Evolutionary conservation across 441 rosid genomes (phyloP), one percentile per base, ranked within the genome.

Genomic region (Dalechampia spathulata): DNA sequence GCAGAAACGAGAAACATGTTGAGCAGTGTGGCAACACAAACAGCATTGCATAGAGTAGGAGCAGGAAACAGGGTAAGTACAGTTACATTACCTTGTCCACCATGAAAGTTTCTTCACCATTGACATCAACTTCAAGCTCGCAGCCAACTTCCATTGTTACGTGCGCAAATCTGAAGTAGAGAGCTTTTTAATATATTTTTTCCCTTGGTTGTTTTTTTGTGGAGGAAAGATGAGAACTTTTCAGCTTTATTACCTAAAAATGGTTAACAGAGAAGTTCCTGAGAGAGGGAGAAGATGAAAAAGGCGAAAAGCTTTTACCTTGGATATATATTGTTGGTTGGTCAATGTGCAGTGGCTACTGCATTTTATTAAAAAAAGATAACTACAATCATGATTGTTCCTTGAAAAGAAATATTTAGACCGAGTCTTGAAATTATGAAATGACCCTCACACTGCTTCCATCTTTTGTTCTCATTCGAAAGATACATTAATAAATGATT

Each of bases 121-220:
- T 75, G 74, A 83, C 78, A 8, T 79, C 85, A 15, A 79, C 82
- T 69, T 74, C 56, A 63, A 78, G 77, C 51, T 69, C 53, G 59
- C 73, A 71, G 68, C 75, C 58, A 15, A 16, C 23, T 64, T 62
- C 77, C 87, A 78, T 78, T 34, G 56, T 34, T 17, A 53, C 61
- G 46, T 20, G 30, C 53, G 16, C 19, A 40, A 55, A 30, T 30
- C 5, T 8, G 5, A 30, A n/a, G n/a, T n/a, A n/a, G n/a, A n/a
- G n/a, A n/a, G n/a, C n/a, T n/a, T n/a, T n/a, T n/a, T n/a, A n/a
- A n/a, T n/a, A n/a, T n/a, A n/a, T n/a, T n/a, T n/a, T n/a, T n/a
- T n/a, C n/a, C n/a, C n/a, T n/a, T n/a, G n/a, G n/a, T n/a, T 22
- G 7, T 9, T 2, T 52, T 53, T n/a, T 52, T 53, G 37, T 44